Evolutionary conservation across 2,329 filamentous ascomycete species (phyloP), one percentile per base, ranked within the genome.

Genomic region (Paradendryphiella salina): DNA sequence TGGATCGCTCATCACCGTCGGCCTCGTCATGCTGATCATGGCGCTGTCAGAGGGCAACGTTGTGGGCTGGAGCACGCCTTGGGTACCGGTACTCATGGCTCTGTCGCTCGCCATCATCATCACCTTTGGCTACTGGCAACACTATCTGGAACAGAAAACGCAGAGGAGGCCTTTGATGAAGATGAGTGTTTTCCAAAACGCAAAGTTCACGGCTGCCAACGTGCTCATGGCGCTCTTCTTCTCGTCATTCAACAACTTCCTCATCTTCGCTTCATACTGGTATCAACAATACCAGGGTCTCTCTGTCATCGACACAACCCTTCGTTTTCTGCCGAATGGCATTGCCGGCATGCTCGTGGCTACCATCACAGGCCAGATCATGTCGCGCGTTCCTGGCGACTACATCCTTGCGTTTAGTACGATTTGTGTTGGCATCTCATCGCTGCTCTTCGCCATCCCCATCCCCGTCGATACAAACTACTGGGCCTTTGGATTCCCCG

Each of bases 1-100:
- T 3, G 85, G 82, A 0, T 75, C 78, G 0, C 74, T 88, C 33
- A 79, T 89, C 56, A 89, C 86, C 0, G 66, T 77, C 1, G 84
- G 83, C 0, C 76, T 88, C 3, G 71, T 89, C 7, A 79, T 83
- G 0, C 76, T 89, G 8, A 76, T 88, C 29, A 86, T 88, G 52
- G 82, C 85, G 0, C 74, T 89, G 21, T 87, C 86, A 0, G 82
- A 89, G 64, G 86, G 86, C 15, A 88, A 87, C 57, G 82, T 86
- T 0, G 82, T 85, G 1, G 86, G 86, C 4, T 90, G 86, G 86
- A 67, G 72, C 6, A 82, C 80, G 0, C 78, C 85, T 0, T 88
- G 84, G 80, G 77, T 88, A 4, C 79, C 82, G 0, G 75, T 77
- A 1, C 71, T 87, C 13, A 82, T 88, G 29, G 81, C 83, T 2